phyloP scores from a whole-genome alignment of 179 eudicot species.

The Drosera spatulata region DNA sequence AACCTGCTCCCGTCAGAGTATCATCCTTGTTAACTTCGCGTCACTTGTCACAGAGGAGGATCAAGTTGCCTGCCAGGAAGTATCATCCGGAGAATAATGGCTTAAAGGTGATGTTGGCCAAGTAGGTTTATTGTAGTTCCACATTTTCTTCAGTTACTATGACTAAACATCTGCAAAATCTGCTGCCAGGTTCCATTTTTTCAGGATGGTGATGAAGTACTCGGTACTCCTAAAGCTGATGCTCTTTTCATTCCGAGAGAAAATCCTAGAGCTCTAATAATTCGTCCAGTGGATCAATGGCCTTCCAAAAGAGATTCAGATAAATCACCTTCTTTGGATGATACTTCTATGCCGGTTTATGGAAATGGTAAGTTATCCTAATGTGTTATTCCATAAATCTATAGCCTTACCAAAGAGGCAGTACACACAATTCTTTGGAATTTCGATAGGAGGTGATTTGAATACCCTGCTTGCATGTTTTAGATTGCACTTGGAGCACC shows the following conservation, averaged over 20 bases:
- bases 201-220: slow-evolving; percentile 74
- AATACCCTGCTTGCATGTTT: too few species aligned
- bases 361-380: slow-evolving; percentile 50
- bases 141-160: not conserved
- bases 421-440: too few species aligned
- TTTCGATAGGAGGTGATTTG: too few species aligned
- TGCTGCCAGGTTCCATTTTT: slow-evolving; percentile 73
- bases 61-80: slow-evolving; percentile 80
- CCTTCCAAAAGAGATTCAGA: slow-evolving; percentile 36
- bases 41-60: slow-evolving; percentile 83
- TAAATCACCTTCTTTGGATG: slow-evolving; percentile 36
- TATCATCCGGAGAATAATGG: slow-evolving; percentile 76
- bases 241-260: slow-evolving; percentile 92
- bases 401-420: too few species aligned
- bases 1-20: slow-evolving; percentile 73
- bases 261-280: slow-evolving; percentile 84
- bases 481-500: too few species aligned
- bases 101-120: slow-evolving; percentile 38
- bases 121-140: not conserved
- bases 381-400: too few species aligned
- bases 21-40: slow-evolving; percentile 84
- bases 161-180: not conserved
- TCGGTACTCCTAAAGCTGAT: slow-evolving; percentile 84
- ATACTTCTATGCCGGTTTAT: slow-evolving; percentile 20
- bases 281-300: slow-evolving; percentile 81